Percentiles rank a stretch among this genome's conserved stretches.
Conservation (phyloP, 495 filamentous ascomycete species). For the Patellaria atrata region DNA sequence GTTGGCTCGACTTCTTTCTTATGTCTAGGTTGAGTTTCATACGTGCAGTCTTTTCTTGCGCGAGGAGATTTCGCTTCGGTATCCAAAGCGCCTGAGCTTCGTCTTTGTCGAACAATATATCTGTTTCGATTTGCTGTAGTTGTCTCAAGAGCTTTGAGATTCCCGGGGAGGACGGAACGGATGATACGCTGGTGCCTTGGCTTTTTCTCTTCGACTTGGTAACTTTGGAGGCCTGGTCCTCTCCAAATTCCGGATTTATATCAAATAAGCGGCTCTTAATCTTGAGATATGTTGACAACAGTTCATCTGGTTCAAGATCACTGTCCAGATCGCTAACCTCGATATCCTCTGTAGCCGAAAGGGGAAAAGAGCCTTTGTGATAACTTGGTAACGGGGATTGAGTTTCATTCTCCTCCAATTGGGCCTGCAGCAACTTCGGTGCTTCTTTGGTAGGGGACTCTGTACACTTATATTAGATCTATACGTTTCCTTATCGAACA, state of each 20-base stretch:
- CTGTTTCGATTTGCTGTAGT: slow-evolving; percentile 61
- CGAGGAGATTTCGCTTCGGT: slow-evolving; percentile 47
- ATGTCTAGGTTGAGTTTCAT: too few relatives aligned
- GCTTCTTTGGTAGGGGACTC: too few relatives aligned
- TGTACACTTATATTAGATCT: too few relatives aligned
- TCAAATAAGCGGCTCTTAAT: slow-evolving; percentile 56
- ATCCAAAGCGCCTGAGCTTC: slow-evolving; percentile 66
- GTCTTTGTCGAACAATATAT: slow-evolving; percentile 70
- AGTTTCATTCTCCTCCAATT: too few relatives aligned
- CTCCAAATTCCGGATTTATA: slow-evolving; percentile 43
- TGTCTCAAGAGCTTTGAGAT: slow-evolving; percentile 52
- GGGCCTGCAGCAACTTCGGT: too few relatives aligned
- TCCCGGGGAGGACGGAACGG: slow-evolving; percentile 33
- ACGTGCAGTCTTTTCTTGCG: slow-evolving; percentile 36
- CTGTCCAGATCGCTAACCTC: slow-evolving; percentile 36
- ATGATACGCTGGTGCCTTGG: slow-evolving; percentile 6
- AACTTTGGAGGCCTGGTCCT: slow-evolving; percentile 12
- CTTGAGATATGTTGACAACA: slow-evolving; percentile 61
- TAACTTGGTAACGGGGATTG: too few relatives aligned
- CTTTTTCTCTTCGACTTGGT: slow-evolving; percentile 18
- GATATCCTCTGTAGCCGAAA: slow-evolving; percentile 9
- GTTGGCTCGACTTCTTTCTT: too few relatives aligned
- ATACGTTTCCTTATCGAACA: too few relatives aligned
- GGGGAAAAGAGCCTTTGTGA: not conserved
- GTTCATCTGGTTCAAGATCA: slow-evolving; percentile 52